Base-by-base conservation (phyloP, 2,329 filamentous ascomycete species). In the Exserohilum rostratum region DNA sequence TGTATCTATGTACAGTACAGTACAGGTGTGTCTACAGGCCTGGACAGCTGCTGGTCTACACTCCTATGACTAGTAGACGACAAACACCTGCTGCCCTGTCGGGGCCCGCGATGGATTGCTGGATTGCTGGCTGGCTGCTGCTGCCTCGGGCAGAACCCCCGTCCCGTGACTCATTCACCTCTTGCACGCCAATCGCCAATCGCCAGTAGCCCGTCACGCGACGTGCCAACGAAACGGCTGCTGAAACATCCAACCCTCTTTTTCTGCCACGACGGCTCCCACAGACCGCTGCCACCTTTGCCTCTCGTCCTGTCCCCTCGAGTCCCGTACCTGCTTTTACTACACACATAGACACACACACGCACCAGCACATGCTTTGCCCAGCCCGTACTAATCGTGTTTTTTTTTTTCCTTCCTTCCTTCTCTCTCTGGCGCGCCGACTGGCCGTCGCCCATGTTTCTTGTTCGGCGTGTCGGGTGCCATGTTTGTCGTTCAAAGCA, bases 201-300 rank as follows among this genome's bases (percentile, higher is more conserved):
- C 33, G 18, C 35, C 3, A 6, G 34, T 38, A 22, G 39, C 25
- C 13, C 25, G 17, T 48, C 46, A 25, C 42, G 34, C 25, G 15
- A 38, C 33, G 39, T 34, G 46, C 46, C 25, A 29, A 38, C 45
- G 13, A 25, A 64, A 58, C 55, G 43, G 55, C 50, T 58, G 22
- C 60, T 69, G 65, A 66, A 67, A 67, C 65, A 37, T 27, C 44
- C 45, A 38, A 45, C 61, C 58, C 55, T 53, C 51, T 58, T 54
- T 58, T 52, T 57, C 51, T 53, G 53, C 50, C 52, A 53, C 56
- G 56, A 54, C 46, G 18, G 35, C 60, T 34, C 44, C 49, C 48
- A 55, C 57, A 55, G 55, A 50, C 57, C 51, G 57, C 57, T 46
- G 33, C 39, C 25, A 15, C 29, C 25, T 3, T 6, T 15, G n/a